Evolutionary conservation across 441 rosid genomes (phyloP), one percentile per base, ranked within the genome.

Genomic region (Populus hybrid): DNA sequence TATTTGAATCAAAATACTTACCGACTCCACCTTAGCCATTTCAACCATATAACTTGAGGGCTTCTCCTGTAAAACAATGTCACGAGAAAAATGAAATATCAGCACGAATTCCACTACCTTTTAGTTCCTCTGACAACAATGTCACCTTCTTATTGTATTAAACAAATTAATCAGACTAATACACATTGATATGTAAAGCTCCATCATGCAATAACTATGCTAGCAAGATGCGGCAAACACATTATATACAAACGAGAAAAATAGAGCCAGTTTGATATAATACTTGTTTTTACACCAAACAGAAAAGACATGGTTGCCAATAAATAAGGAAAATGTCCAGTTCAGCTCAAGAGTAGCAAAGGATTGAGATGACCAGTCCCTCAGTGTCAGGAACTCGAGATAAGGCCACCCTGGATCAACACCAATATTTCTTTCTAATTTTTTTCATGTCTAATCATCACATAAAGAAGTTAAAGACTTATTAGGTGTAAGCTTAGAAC

Each of bases 21-120:
- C 99, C 5, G 96, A 89, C 80, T 88, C 90, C 82, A 91, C 89
- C 85, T 75, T 86, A 6, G 99, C 95, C 99, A 93, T 95, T 86
- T 95, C 99, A 82, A 91, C 98, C 96, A 93, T 88, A 85, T 84
- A 95, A 86, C 34, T 89, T 59, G 95, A 87, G 38, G 95, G 88
- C n/a, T 91, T 93, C 82, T 83, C 93, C 99, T 95, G 89, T 81
- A 87, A 79, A 74, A 35, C 69, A 75, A 80, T 26, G 67, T 3
- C 65, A 38, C 32, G 18, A 73, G 1, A 67, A 40, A 34, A 72
- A 75, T 36, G 19, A 76, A 50, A 53, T 68, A 77, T 77, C 66
- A 75, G 65, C 16, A 6, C 38, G 50, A 70, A 2, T 1, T 34
- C 26, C 57, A 67, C 6, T 1, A 71, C 9, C 19, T 19, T 34